Evolutionary conservation across 179 eudicot genomes (phyloP), one percentile per base, ranked within the genome.

Genomic region (Beta lomatogona): DNA sequence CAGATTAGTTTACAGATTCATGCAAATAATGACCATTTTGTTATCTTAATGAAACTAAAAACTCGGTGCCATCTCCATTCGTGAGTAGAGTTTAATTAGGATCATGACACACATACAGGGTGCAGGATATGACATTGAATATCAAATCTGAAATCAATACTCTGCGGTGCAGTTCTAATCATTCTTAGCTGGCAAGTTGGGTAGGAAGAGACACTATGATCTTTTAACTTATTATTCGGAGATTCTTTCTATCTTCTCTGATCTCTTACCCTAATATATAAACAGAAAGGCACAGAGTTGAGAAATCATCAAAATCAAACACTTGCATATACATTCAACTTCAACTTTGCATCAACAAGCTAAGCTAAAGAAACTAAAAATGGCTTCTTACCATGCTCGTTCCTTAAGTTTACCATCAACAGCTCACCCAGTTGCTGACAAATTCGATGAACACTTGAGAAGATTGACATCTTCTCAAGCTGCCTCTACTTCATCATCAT

Each of bases 201-300:
- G 67, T 21, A 63, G 67, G 31, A 63, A n/a, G 67, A 63, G 67
- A 63, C 67, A 63, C 8, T 63, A 63, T 10, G 31, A 71, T 48
- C 36, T 21, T 21, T 6, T 21, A 6, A 4, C 0, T 5, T 3
- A 4, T 58, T 22, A 45, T 57, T 45, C 22, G 63, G 71, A 59
- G 79, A 77, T 82, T 77, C 85, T 60, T 76, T 41, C 4, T 71
- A 81, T 82, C 83, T 41, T 52, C 72, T 63, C 79, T 57, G 10
- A 14, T 16, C 41, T 55, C 14, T 9, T 2, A 15, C 4, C 14
- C 21, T 2, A 15, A 0, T 71, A 71, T 71, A 50, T 46, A 70
- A 45, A 71, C 14, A 71, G 74, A 45, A 52, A 1, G 4, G 3
- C 55, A 10, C 9, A 13, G n/a, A 7, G 36, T 46, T 44, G 18